Evolutionary conservation across 257 asterid genomes (phyloP), one percentile per base, ranked within the genome.

Genomic region (Echites panduratus): DNA sequence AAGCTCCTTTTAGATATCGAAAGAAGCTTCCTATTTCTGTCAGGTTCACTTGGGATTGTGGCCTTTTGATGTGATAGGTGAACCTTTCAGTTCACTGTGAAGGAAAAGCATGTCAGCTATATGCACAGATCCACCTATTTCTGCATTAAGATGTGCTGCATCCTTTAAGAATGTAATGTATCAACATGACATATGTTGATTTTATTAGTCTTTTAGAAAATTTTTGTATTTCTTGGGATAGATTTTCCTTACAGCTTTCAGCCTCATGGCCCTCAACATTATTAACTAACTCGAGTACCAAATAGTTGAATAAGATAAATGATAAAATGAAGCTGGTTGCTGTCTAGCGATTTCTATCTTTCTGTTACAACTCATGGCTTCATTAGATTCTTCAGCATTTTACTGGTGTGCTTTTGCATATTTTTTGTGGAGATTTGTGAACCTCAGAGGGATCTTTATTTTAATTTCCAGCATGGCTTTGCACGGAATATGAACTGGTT

Each of bases 401-500:
- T 49, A 26, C 14, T 9, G 49, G 17, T 41, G 6, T 73, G 14
- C 12, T 53, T 53, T 70, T 70, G 76, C 73, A 76, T 67, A 75
- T 78, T 59, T 17, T 76, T 47, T 26, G 47, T 71, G 69, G 59
- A 70, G 73, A 74, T 16, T 72, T 69, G 48, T 72, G 54, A 45
- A 71, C 54, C 75, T 82, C 54, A 73, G n/a, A n/a, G 67, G 79
- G 74, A 54, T 75, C 43, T 72, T 59, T 59, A 66, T 74, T 49
- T 53, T 80, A 73, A 70, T 78, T 78, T 45, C 70, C 97, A 95
- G 98, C 99, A 95, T 79, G 99, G 99, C 71, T 95, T 95, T 87
- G 99, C 97, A 61, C 90, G 99, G 83, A 95, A 95, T 78, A 48
- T 88, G 91, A 77, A 73, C 79, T 92, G 99, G 99, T 73, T 89